Conservation (phyloP, 1,284 basidiomycete genomes). For the Puccinia hordei region DNA sequence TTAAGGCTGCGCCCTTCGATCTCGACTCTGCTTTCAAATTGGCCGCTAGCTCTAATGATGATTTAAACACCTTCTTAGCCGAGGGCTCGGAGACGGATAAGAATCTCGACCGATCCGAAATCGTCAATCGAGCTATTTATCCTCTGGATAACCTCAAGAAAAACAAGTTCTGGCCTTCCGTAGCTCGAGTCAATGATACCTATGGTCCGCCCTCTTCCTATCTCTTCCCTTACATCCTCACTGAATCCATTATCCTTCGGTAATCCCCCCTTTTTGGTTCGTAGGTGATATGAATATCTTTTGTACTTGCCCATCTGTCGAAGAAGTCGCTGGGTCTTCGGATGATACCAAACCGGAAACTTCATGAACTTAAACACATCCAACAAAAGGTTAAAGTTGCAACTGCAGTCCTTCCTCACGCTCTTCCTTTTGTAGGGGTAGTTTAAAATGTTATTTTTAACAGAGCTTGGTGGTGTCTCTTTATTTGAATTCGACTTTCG, state of each 20-base stretch:
- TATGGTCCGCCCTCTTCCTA: constrained; percentile 41
- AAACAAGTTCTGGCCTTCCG: constrained; percentile 92
- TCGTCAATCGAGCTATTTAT: constrained; percentile 71
- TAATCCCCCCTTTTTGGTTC: not conserved
- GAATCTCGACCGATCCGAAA: constrained; percentile 63
- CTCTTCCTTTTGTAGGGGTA: too few relatives aligned
- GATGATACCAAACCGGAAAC: too few relatives aligned
- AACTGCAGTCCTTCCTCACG: too few relatives aligned
- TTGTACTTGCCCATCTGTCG: constrained; percentile 48
- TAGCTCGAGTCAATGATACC: constrained; percentile 82
- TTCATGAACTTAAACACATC: too few relatives aligned
- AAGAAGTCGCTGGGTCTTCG: constrained; percentile 34
- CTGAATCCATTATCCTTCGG: not conserved
- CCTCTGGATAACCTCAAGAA: constrained; percentile 75
- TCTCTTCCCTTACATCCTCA: not conserved
- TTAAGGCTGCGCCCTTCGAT: constrained; percentile 16
- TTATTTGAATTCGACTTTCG: too few relatives aligned
- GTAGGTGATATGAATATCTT: constrained; percentile 51
- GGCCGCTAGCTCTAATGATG: not conserved
- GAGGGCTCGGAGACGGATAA: too few relatives aligned
- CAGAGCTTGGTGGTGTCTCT: too few relatives aligned
- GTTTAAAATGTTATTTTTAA: too few relatives aligned
- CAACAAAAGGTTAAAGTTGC: too few relatives aligned
- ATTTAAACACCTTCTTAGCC: too few relatives aligned
- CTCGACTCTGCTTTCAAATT: not conserved